A percentile compares a stretch with the other conserved stretches of the same genome.
These are phyloP conservation scores for Musa balbisiana DNA, from an alignment of 202 grass and related monocot genomes.

Conservation along the genomic window DNA sequence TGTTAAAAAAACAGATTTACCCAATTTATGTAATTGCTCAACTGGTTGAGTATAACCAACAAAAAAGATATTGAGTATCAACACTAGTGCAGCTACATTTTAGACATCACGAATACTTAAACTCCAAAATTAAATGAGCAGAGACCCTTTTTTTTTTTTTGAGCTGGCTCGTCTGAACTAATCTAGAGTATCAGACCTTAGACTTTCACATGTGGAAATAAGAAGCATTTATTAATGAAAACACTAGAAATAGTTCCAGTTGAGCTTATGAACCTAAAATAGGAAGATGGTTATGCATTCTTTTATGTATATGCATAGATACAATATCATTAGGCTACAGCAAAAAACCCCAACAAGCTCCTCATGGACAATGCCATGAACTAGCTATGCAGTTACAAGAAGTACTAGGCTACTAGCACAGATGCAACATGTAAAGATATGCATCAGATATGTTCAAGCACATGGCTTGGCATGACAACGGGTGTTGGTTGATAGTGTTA, in stretches of 20 bases:
- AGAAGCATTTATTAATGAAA: not conserved
- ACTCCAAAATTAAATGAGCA: not conserved
- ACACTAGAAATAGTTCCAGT: not conserved
- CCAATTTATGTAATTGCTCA: not conserved
- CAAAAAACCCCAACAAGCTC: no score
- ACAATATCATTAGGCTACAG: no score
- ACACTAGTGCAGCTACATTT: not conserved
- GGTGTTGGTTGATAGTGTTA: not conserved
- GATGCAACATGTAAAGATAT: not conserved
- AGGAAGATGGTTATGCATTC: not conserved
- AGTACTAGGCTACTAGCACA: not conserved
- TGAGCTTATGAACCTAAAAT: not conserved
- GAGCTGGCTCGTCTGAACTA: not conserved
- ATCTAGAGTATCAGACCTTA: not conserved
- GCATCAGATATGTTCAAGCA: not conserved
- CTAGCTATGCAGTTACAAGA: not conserved
- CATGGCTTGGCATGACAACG: no score
- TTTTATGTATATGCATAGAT: not conserved
- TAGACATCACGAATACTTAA: not conserved
- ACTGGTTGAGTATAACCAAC: not conserved
- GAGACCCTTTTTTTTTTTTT: not conserved
- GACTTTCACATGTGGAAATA: not conserved
- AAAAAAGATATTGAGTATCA: not conserved
- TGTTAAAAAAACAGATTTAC: not conserved
- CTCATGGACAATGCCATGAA: no score